Conservation (phyloP, 129 eudicot genomes). For the carrot (Daucus carota) region DNA sequence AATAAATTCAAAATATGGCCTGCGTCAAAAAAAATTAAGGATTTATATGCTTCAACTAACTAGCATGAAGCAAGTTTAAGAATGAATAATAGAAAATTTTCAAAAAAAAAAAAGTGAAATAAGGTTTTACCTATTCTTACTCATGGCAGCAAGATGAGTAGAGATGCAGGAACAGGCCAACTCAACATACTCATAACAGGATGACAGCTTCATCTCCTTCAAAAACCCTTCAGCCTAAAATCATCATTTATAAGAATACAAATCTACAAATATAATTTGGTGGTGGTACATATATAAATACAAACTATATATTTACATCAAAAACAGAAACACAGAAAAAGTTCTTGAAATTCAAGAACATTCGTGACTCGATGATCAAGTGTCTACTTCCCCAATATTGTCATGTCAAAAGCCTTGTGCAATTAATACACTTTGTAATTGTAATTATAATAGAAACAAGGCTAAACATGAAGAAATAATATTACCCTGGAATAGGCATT, state of each 20-base stretch:
- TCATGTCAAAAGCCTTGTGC: background rate
- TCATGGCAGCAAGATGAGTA: conserved; percentile 46
- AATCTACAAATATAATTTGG: background rate
- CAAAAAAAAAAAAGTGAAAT: background rate
- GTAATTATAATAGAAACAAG: background rate
- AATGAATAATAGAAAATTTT: background rate
- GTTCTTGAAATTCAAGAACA: background rate
- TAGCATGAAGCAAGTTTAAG: background rate
- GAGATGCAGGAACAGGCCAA: conserved; percentile 37
- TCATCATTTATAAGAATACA: background rate
- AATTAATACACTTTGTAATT: background rate
- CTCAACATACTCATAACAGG: conserved; percentile 68
- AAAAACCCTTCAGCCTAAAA: conserved; percentile 79
- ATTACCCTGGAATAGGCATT: conserved; percentile 79
- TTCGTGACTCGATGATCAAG: background rate
- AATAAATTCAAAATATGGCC: background rate
- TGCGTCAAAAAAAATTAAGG: background rate
- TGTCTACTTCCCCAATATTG: background rate
- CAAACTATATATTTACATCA: background rate
- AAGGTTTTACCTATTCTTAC: conserved; percentile 50
- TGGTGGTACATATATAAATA: background rate
- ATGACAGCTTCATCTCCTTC: conserved; percentile 48
- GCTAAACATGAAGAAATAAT: background rate
- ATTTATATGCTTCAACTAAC: background rate
- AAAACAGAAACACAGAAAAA: background rate